A percentile compares a stretch with the other conserved stretches of the same genome.
Conservation (phyloP, 208 protist genomes). For the Crithidia acanthocephali region DNA sequence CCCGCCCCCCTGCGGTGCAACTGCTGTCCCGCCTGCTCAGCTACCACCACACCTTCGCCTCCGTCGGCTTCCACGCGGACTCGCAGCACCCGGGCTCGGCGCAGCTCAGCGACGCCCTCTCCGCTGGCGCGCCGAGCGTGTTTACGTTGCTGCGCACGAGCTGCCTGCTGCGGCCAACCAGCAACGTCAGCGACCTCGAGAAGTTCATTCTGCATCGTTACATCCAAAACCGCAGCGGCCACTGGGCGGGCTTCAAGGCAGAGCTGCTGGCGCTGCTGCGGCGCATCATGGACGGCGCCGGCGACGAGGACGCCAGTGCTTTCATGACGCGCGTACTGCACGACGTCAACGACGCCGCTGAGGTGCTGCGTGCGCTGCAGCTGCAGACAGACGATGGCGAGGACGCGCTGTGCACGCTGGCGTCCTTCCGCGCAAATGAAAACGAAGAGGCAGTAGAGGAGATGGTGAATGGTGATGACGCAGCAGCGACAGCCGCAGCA, state of each 20-base stretch:
- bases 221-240: slow-evolving; percentile 83
- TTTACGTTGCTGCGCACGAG: slow-evolving; percentile 82
- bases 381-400: neutral
- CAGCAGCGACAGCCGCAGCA: neutral
- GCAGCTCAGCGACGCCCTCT: slow-evolving; percentile 68
- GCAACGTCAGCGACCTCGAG: slow-evolving; percentile 29
- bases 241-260: slow-evolving; percentile 57
- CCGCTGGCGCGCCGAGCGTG: slow-evolving; percentile 79
- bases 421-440: neutral
- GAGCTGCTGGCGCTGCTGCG: slow-evolving; percentile 49
- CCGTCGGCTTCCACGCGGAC: slow-evolving; percentile 75
- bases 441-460: neutral
- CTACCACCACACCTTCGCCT: slow-evolving; percentile 81
- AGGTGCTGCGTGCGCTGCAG: slow-evolving; percentile 18
- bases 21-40: slow-evolving; percentile 42
- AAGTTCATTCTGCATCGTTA: slow-evolving; percentile 70
- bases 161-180: slow-evolving; percentile 43
- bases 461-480: too few relatives aligned
- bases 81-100: slow-evolving; percentile 45
- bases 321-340: neutral
- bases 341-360: neutral
- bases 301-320: neutral
- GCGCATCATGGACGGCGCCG: slow-evolving; percentile 19
- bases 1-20: slow-evolving; percentile 7
- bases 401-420: neutral